Evolutionary conservation across 768 basidiomycete genomes (phyloP).

Genomic region (Arthromyces matolae): DNA sequence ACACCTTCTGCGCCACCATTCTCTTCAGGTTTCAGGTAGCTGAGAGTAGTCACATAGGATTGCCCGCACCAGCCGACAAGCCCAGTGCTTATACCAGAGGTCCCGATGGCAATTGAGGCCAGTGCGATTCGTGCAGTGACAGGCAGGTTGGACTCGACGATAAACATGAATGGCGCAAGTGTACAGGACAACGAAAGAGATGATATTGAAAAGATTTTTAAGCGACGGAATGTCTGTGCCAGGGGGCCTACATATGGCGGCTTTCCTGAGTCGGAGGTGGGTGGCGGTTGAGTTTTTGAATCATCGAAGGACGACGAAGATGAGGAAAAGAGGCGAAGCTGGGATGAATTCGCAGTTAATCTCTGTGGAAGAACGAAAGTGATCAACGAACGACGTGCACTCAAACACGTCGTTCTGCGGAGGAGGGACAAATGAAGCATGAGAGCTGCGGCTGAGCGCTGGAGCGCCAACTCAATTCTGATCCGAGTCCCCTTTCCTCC

Average conservation of each 20-base stretch:
- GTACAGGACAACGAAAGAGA: slow-evolving; percentile 67
- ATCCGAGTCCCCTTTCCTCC: slow-evolving; percentile 3
- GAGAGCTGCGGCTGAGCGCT: no score
- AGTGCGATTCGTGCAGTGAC: slow-evolving; percentile 62
- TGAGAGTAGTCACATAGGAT: slow-evolving; percentile 70
- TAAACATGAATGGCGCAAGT: slow-evolving; percentile 77
- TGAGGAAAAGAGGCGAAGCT: slow-evolving; percentile 9
- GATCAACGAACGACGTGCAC: slow-evolving; percentile 2
- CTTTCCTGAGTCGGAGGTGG: slow-evolving; percentile 18
- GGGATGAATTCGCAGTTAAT: not conserved
- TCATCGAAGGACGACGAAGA: slow-evolving; percentile 6
- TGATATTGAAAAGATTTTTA: slow-evolving; percentile 81
- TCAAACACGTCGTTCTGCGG: slow-evolving; percentile 8
- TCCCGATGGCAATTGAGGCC: slow-evolving; percentile 65
- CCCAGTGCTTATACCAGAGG: slow-evolving; percentile 69
- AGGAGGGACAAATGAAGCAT: slow-evolving; percentile 14
- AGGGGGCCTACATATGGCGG: slow-evolving; percentile 70
- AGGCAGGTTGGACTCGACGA: slow-evolving; percentile 77
- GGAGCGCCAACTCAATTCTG: not conserved
- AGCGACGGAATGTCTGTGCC: slow-evolving; percentile 63
- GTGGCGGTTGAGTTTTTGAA: slow-evolving; percentile 1
- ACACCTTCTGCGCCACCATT: slow-evolving; percentile 48
- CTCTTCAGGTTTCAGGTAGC: slow-evolving; percentile 42
- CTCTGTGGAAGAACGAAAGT: not conserved
- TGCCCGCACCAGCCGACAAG: slow-evolving; percentile 69